Conservation (phyloP, 2,329 filamentous ascomycete genomes). For the Fusarium sp. region DNA sequence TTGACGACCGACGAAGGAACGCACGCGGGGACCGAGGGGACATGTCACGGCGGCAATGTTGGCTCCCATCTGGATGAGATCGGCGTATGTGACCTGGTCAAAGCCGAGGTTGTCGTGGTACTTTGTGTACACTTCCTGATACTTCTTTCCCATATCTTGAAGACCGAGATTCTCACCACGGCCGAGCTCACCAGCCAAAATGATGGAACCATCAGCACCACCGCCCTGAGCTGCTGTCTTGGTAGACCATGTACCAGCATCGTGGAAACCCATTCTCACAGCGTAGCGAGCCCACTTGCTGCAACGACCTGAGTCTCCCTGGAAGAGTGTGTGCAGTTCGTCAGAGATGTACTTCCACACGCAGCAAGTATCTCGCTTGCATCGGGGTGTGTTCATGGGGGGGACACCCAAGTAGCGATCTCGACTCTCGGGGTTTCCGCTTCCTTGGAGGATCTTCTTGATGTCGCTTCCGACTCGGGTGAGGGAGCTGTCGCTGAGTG, state of each 20-base stretch:
- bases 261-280: conserved; percentile 62
- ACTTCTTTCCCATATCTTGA: conserved; percentile 55
- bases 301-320: conserved; percentile 54
- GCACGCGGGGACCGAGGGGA: conserved; percentile 60
- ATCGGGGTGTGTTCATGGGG: conserved; percentile 40
- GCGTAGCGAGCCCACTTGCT: conserved; percentile 58
- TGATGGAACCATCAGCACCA: conserved; percentile 62
- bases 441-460: conserved; percentile 52
- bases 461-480: conserved; percentile 52
- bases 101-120: conserved; percentile 51
- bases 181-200: conserved; percentile 54
- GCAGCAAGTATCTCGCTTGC: conserved; percentile 57
- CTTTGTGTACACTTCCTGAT: conserved; percentile 55
- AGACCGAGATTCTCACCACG: conserved; percentile 62
- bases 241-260: conserved; percentile 59
- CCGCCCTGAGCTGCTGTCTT: conserved; percentile 49
- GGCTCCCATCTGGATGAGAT: conserved; percentile 66
- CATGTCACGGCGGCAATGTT: conserved; percentile 63
- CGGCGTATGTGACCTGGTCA: conserved; percentile 61
- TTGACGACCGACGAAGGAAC: conserved; percentile 63
- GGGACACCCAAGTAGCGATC: conserved; percentile 44
- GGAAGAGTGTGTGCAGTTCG: conserved; percentile 54
- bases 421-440: conserved; percentile 44
- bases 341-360: conserved; percentile 59
- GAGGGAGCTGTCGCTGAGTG: conserved; percentile 47